Evolutionary conservation across 192 early-diverging fungal genomes (phyloP).

Genomic region (Pilaira anomala): DNA sequence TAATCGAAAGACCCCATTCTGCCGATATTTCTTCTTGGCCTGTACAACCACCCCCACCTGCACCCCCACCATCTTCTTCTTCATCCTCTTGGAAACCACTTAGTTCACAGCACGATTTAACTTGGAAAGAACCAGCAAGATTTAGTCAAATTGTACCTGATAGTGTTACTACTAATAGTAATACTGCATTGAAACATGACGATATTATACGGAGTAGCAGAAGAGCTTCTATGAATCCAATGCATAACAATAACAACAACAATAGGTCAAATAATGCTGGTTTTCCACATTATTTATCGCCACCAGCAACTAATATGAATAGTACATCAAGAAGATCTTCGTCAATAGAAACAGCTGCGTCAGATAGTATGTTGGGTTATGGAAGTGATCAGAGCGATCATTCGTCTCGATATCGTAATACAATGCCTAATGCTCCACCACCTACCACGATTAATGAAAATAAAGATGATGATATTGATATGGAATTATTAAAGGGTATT

Average conservation of each 20-base stretch:
- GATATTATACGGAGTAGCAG: too few species aligned
- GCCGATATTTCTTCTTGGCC: slow-evolving; percentile 18
- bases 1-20: slow-evolving; percentile 43
- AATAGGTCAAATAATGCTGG: too few species aligned
- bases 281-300: too few species aligned
- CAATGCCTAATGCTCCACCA: slow-evolving; percentile 16
- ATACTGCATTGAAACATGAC: too few species aligned
- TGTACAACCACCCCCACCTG: not conserved
- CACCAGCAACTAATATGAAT: too few species aligned
- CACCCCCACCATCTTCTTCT: not conserved
- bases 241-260: too few species aligned
- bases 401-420: slow-evolving; percentile 1
- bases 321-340: too few species aligned
- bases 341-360: too few species aligned
- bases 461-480: slow-evolving; percentile 68
- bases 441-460: slow-evolving; percentile 62
- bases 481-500: slow-evolving; percentile 74
- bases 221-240: too few species aligned
- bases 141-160: too few species aligned
- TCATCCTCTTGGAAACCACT: slow-evolving; percentile 24
- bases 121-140: too few species aligned
- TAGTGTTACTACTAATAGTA: too few species aligned
- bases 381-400: slow-evolving; percentile 37
- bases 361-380: not conserved
- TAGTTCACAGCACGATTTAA: not conserved